Evolutionary conservation across 139 green algal genomes (phyloP).

Genomic region (Coelastrella sp.): DNA sequence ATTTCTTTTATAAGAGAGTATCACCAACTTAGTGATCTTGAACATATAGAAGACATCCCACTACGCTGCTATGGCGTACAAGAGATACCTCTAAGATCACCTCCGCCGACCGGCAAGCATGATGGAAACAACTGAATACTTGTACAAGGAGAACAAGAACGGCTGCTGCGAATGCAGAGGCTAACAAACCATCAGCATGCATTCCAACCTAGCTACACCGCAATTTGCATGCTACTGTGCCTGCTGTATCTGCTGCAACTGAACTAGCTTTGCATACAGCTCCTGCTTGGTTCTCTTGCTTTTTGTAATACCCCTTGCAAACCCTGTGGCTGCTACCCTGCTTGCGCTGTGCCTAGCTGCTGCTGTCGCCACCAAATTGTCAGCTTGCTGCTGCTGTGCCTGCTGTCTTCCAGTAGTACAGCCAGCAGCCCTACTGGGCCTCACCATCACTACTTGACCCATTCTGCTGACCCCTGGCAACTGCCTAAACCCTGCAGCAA

Average conservation of each 20-base stretch:
- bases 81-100: too few relatives aligned
- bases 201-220: neutral
- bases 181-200: neutral
- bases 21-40: too few relatives aligned
- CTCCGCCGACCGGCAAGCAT: too few relatives aligned
- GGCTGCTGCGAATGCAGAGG: neutral
- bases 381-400: neutral
- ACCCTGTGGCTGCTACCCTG: neutral
- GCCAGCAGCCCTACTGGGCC: neutral
- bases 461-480: neutral
- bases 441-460: neutral
- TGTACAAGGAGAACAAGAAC: too few relatives aligned
- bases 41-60: too few relatives aligned
- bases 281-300: neutral
- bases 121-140: too few relatives aligned
- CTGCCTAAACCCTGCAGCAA: neutral
- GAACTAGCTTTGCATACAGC: neutral
- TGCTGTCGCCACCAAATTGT: too few relatives aligned
- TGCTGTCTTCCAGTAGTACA: neutral
- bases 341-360: neutral
- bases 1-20: too few relatives aligned
- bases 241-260: neutral
- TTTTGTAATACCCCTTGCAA: neutral
- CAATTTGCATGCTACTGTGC: neutral
- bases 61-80: too few relatives aligned